Conservation (phyloP, 768 basidiomycete genomes). For the Termitomyces heimii region DNA sequence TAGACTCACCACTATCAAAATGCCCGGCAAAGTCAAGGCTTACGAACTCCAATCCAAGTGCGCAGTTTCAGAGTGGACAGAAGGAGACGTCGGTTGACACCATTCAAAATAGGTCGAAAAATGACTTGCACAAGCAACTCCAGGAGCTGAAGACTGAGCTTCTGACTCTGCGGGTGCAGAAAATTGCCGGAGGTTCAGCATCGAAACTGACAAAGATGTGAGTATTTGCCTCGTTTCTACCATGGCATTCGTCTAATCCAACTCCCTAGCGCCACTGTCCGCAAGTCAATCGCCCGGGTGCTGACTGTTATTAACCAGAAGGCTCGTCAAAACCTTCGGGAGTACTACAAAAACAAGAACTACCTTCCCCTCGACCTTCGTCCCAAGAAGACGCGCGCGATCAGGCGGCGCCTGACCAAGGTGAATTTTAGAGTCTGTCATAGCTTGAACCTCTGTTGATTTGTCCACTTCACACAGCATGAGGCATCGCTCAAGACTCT, state of each 20-base stretch:
- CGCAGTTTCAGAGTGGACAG: constrained; percentile 21
- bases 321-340: constrained; percentile 91
- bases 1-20: constrained; percentile 35
- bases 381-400: constrained; percentile 96
- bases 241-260: not conserved
- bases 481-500: constrained; percentile 83
- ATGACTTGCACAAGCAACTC: constrained; percentile 93
- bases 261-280: constrained; percentile 73
- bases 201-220: constrained; percentile 98
- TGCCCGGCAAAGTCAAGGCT: constrained; percentile 92
- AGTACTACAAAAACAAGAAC: constrained; percentile 97
- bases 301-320: constrained; percentile 99
- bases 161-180: constrained; percentile 90
- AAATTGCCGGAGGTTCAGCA: constrained; percentile 93
- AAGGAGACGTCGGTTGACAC: constrained; percentile 8
- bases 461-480: constrained; percentile 40
- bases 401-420: constrained; percentile 91
- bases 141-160: constrained; percentile 94
- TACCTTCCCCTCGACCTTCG: constrained; percentile 97
- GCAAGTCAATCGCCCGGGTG: constrained; percentile 98
- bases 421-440: constrained; percentile 33
- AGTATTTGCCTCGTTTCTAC: constrained; percentile 23
- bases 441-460: not conserved
- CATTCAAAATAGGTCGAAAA: constrained; percentile 69
- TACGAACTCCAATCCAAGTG: constrained; percentile 96